Percentiles rank a stretch among this genome's conserved stretches.
Conservation (phyloP, 306 rosid species). For the Castanea mollissima region DNA sequence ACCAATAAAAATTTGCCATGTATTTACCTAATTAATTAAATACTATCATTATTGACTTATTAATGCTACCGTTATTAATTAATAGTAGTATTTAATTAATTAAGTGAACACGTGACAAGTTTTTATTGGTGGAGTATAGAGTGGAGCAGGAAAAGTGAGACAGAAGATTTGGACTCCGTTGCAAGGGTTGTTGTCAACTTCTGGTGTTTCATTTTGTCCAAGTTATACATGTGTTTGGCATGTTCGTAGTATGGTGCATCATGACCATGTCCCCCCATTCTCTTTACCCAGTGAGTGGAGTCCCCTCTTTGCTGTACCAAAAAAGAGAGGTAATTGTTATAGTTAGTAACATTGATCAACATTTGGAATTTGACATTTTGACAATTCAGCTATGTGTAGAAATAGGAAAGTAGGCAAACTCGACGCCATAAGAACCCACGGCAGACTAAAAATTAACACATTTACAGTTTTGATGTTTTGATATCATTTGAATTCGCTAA, state of each 20-base stretch:
- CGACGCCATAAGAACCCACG: too few relatives aligned
- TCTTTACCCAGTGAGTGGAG: slow-evolving; percentile 36
- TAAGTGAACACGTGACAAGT: too few relatives aligned
- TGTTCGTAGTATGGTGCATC: slow-evolving; percentile 37
- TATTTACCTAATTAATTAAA: too few relatives aligned
- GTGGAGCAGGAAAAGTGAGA: too few relatives aligned
- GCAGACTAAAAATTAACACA: background rate
- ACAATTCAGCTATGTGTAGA: background rate
- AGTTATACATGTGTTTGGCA: slow-evolving; percentile 41
- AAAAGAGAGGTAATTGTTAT: background rate
- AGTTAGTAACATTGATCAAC: background rate
- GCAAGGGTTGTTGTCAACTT: slow-evolving; percentile 26
- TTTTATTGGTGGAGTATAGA: too few relatives aligned
- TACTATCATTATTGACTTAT: too few relatives aligned
- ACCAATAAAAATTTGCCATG: too few relatives aligned
- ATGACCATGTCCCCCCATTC: slow-evolving; percentile 36
- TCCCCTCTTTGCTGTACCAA: slow-evolving; percentile 18
- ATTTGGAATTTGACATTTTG: too few relatives aligned
- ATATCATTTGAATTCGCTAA: background rate
- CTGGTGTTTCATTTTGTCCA: slow-evolving; percentile 37
- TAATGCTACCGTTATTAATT: too few relatives aligned
- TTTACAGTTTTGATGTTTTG: background rate
- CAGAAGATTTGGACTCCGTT: too few relatives aligned
- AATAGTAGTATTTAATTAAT: too few relatives aligned
- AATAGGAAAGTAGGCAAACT: background rate